Evolutionary conservation across 495 filamentous ascomycete genomes (phyloP).

Genomic region (Penicillium pulvis): DNA sequence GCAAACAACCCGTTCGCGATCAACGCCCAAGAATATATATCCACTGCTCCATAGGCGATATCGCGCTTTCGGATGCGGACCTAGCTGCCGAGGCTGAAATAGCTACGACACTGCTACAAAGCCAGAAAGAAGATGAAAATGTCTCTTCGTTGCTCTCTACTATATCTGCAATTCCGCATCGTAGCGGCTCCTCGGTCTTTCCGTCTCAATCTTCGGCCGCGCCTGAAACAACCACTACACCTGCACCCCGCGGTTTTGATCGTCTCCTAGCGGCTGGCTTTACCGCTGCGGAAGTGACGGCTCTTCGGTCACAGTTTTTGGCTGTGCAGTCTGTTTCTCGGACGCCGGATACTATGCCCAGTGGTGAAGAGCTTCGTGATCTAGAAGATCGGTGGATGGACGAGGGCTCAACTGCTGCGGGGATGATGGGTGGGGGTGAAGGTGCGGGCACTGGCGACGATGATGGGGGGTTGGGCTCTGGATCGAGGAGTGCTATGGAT

Average conservation of each 20-base stretch:
- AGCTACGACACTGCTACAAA: constrained; percentile 39
- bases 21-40: constrained; percentile 65
- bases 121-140: constrained; percentile 20
- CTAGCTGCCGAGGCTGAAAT: constrained; percentile 66
- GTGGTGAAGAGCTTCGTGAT: constrained; percentile 56
- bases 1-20: constrained; percentile 55
- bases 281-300: constrained; percentile 74
- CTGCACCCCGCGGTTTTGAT: constrained; percentile 86
- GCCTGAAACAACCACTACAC: constrained; percentile 45
- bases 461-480: constrained; percentile 47
- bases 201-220: constrained; percentile 4
- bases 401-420: constrained; percentile 55
- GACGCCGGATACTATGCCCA: constrained; percentile 84
- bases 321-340: constrained; percentile 73
- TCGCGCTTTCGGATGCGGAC: constrained; percentile 62
- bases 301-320: constrained; percentile 82
- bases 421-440: constrained; percentile 35
- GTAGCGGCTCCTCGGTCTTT: background rate
- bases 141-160: constrained; percentile 9
- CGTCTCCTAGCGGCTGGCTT: constrained; percentile 79
- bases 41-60: constrained; percentile 82
- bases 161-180: background rate
- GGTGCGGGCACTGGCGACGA: constrained; percentile 52
- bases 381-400: constrained; percentile 96
- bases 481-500: constrained; percentile 61